phyloP scores from a whole-genome alignment of 1,284 basidiomycete genomes.

The Anthracocystis walkeri region DNA sequence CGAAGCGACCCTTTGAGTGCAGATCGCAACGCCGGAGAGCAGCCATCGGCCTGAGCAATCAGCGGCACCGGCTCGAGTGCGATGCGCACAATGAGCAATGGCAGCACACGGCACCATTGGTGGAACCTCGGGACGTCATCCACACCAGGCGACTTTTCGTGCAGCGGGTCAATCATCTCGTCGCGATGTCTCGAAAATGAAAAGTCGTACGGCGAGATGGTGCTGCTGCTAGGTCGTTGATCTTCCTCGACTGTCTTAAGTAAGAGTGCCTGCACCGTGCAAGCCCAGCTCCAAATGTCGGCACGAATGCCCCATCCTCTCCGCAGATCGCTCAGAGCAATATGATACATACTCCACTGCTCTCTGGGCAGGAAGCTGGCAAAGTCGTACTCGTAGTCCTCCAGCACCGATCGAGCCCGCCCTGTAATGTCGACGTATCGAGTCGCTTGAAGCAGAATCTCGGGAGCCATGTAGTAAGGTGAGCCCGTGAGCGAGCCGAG shows the following conservation, averaged over 20 bases:
- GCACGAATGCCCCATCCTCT: constrained; percentile 60
- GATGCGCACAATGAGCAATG: constrained; percentile 51
- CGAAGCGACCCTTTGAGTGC: constrained; percentile 38
- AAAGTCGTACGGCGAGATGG: constrained; percentile 61
- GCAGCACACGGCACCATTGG: constrained; percentile 55
- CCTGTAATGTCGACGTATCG: constrained; percentile 49
- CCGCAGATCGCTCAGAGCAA: constrained; percentile 50
- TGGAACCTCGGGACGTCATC: constrained; percentile 56
- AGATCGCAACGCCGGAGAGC: constrained; percentile 25
- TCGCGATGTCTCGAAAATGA: constrained; percentile 51
- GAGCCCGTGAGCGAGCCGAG: constrained; percentile 62
- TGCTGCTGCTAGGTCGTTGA: constrained; percentile 44
- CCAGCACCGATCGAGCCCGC: constrained; percentile 44
- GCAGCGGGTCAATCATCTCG: constrained; percentile 51
- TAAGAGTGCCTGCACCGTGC: constrained; percentile 52
- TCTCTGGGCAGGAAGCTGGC: constrained; percentile 26
- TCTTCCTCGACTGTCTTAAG: constrained; percentile 44
- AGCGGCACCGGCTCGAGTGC: constrained; percentile 33
- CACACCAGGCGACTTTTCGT: constrained; percentile 43
- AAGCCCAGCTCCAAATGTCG: constrained; percentile 65
- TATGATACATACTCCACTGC: constrained; percentile 35
- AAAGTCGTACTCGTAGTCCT: constrained; percentile 56
- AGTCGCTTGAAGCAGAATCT: constrained; percentile 60
- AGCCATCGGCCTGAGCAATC: constrained; percentile 23
- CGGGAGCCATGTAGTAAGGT: constrained; percentile 62